phyloP scores from a whole-genome alignment of 2,329 filamentous ascomycete genomes.

The Leptographium galeiforme region DNA sequence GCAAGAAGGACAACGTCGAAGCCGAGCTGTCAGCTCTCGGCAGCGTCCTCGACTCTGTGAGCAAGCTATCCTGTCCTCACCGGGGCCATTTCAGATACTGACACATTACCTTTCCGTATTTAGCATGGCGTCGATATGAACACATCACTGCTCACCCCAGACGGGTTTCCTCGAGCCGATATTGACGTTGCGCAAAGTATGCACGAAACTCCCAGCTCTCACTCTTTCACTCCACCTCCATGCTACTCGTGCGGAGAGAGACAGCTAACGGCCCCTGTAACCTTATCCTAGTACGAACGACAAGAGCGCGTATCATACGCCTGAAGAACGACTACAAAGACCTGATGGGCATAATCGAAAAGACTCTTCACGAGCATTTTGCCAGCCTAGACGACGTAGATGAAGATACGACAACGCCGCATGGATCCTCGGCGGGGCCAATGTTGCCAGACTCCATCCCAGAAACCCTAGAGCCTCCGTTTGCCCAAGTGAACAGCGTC shows the following conservation, averaged over 20 bases:
- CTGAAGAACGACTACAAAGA: constrained; percentile 89
- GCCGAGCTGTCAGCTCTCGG: constrained; percentile 75
- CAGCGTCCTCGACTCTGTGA: constrained; percentile 75
- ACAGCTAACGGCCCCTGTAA: neutral
- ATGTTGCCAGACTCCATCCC: constrained; percentile 21
- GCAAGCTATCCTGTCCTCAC: constrained; percentile 11
- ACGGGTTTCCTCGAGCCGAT: constrained; percentile 86
- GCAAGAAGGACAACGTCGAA: constrained; percentile 74
- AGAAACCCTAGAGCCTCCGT: constrained; percentile 36
- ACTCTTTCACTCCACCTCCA: too few relatives aligned
- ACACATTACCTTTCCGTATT: neutral
- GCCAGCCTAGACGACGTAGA: constrained; percentile 50
- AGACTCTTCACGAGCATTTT: constrained; percentile 79
- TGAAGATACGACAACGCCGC: constrained; percentile 17
- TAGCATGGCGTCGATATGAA: constrained; percentile 91
- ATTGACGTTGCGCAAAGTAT: constrained; percentile 90
- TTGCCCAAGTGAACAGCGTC: constrained; percentile 84
- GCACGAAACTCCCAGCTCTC: constrained; percentile 12
- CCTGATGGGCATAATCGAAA: constrained; percentile 72
- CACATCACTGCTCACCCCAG: constrained; percentile 70
- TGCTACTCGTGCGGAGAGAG: too few relatives aligned
- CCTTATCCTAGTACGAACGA: constrained; percentile 64
- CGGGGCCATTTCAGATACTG: neutral
- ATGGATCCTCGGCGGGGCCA: constrained; percentile 8
- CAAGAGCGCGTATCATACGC: constrained; percentile 74